phyloP scores from a whole-genome alignment of 495 filamentous ascomycete species.

The Collariella sp. region DNA sequence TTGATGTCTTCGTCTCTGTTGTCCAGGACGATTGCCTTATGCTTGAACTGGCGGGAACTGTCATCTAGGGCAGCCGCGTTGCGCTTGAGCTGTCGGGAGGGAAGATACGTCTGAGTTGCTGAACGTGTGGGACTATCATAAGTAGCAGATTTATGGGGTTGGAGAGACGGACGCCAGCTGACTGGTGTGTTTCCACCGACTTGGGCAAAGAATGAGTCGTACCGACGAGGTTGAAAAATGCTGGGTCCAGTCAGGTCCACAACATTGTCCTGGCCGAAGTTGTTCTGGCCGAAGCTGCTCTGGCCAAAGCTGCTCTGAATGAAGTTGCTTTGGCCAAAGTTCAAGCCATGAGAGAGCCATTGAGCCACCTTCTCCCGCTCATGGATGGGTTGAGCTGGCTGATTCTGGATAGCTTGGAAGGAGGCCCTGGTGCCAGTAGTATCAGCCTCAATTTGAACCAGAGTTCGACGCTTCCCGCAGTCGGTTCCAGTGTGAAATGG shows the following conservation, averaged over 20 bases:
- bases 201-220: neutral
- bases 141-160: neutral
- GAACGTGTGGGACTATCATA: neutral
- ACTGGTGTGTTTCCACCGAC: neutral
- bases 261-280: neutral
- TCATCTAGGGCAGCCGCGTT: no score
- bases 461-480: neutral
- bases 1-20: neutral
- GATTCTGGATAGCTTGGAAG: neutral
- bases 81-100: neutral
- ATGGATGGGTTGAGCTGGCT: neutral
- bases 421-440: neutral
- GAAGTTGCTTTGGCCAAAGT: neutral
- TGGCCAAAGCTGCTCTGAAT: no score
- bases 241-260: neutral
- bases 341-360: neutral
- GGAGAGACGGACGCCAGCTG: neutral
- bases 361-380: neutral
- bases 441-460: neutral
- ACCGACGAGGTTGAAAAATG: neutral
- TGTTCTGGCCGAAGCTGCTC: no score
- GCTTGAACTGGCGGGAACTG: no score
- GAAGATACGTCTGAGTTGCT: neutral
- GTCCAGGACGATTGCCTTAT: neutral
- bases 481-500: neutral